Base-by-base conservation (phyloP, 2,329 filamentous ascomycete genomes). In the Blastomyces emzantsi region DNA sequence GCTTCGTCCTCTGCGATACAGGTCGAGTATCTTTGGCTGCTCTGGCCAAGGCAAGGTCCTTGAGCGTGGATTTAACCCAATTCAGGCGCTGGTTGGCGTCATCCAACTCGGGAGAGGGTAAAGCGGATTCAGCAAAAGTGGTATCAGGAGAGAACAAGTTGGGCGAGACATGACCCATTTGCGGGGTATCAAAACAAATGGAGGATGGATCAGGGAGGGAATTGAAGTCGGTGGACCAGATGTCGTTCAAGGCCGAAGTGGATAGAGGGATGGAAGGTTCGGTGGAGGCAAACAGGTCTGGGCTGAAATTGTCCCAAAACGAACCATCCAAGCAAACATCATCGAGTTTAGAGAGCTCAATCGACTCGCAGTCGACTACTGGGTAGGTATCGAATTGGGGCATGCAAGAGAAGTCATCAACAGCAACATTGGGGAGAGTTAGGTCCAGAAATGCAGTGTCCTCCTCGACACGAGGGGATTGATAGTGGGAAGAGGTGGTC, bases 1-100 rank as follows among this genome's bases (percentile, higher is more conserved):
- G 74, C 71, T 78, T 78, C 66, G 76, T 72, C 65, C 78, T 77
- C 47, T 68, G 68, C 7, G 76, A 75, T 45, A 71, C 65, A 54
- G 69, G 68, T 13, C 75, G 69, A 5, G 71, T 66, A 62, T 77
- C 75, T 7, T 70, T 67, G 9, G 74, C 73, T n/a, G 76, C 76
- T 66, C 74, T 71, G 5, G 74, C 70, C 67, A 76, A 73, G 4
- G 76, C 73, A 66, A 75, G 64, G 36, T 73, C 69, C 45, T 73
- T 71, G 64, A 73, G 65, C 2, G 66, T 66, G 28, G 66, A 49
- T 8, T 61, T 63, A 47, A 68, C 65, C 45, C 66, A 63, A 47
- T 64, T 45, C 30, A 68, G 64, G 45, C 61, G 63, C 19, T 47
- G 25, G 15, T 63, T 51, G 9, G 65, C 63, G 61, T 64, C 49